Evolutionary conservation across 2,329 filamentous ascomycete species (phyloP), one percentile per base, ranked within the genome.

Genomic region (Ramularia endophylla): DNA sequence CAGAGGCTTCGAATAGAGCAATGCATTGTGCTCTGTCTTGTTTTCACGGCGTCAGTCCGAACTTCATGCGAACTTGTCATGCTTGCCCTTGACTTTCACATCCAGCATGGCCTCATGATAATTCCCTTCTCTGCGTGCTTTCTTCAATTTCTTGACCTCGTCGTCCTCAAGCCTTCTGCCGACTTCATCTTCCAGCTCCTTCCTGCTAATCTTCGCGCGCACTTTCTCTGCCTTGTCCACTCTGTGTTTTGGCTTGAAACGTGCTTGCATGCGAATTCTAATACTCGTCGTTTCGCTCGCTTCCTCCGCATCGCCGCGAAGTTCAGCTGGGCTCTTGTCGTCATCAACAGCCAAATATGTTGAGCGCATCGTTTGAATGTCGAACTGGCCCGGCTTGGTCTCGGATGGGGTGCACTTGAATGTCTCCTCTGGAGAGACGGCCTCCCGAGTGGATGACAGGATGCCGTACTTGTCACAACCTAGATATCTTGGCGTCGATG

Each of bases 261-360:
- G 75, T 16, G 90, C 87, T 68, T 97, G 90, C 89, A 97, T 95
- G 40, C 89, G 83, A 55, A 97, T 78, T 36, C 87, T 76, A 46
- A 94, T 62, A 5, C 81, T 83, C 8, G 86, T 87, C 54, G 76
- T 77, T 57, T 85, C 85, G 4, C 72, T 75, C 37, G 81, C 77
- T 7, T 69, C 67, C 11, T 81, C 78, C 6, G 79, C 83, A 62
- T 95, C 87, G 36, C 87, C 88, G 22, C 87, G 79, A 9, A 94
- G 71, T 52, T 89, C 83, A 1, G 79, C 73, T 1, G 67, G 57
- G 0, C 69, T 67, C 27, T 68, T 71, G 9, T 55, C 54, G 5
- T 55, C 59, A 22, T 68, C 66, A 13, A 83, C 71, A 54, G 77
- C 74, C 11, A 95, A 51, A 60, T 84, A 89, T 0, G 78, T 85